These are phyloP conservation scores for Cutaneotrichosporon spelunceum DNA, from an alignment of 1,284 basidiomycete species.

Conservation along the genomic window DNA sequence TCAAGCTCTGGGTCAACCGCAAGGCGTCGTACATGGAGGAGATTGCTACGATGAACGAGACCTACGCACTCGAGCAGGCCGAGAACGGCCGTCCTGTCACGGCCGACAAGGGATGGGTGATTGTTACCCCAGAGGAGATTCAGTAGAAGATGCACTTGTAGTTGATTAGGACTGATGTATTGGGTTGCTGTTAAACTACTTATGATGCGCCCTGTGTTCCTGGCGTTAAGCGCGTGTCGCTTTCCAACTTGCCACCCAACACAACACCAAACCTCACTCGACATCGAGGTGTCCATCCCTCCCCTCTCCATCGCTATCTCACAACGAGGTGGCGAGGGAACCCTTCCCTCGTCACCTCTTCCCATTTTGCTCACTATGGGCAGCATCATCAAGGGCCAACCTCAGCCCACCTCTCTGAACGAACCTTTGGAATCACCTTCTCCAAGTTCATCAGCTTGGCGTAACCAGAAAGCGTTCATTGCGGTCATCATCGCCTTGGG, in stretches of 20 bases:
- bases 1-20: background rate
- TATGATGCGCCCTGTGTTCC: background rate
- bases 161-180: background rate
- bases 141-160: no score
- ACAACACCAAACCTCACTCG: background rate
- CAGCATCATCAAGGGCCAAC: background rate
- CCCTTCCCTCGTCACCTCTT: constrained; percentile 6
- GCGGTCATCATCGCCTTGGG: background rate
- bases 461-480: background rate
- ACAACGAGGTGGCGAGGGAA: background rate
- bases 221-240: background rate
- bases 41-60: background rate
- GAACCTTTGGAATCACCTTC: background rate
- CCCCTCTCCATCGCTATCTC: background rate
- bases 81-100: background rate
- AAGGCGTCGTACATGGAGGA: background rate
- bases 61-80: background rate
- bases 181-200: background rate
- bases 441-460: background rate
- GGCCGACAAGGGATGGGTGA: background rate
- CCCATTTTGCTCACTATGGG: background rate
- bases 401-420: background rate
- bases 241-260: background rate
- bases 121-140: background rate
- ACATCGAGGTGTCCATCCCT: background rate